A percentile compares a stretch with the other conserved stretches of the same genome.
Conservation (phyloP, 306 rosid genomes). For the Vigna hirtella region DNA sequence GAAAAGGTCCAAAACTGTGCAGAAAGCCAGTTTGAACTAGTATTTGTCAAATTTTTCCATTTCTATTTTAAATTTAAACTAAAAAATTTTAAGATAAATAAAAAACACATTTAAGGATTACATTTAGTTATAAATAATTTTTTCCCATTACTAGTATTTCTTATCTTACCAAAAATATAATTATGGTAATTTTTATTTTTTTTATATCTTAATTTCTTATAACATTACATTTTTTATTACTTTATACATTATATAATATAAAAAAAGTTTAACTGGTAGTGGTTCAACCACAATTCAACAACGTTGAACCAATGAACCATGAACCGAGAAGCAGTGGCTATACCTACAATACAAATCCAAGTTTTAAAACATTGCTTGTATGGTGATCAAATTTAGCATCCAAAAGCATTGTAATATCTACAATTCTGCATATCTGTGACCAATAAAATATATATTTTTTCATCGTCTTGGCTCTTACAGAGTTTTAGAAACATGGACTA, state of each 20-base stretch:
- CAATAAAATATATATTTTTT: conserved; percentile 1
- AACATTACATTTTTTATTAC: no score
- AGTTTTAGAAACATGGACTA: conserved; percentile 18
- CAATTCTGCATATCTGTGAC: conserved; percentile 12
- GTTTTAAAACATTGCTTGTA: neutral
- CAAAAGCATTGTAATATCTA: conserved; percentile 6
- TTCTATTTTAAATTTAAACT: neutral
- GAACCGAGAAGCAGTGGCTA: no score
- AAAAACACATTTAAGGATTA: neutral
- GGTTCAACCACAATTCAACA: neutral
- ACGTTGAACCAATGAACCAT: neutral
- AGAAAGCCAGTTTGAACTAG: neutral
- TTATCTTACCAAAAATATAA: neutral
- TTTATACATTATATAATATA: no score
- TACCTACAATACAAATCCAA: neutral
- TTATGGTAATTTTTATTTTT: no score
- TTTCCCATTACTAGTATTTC: neutral
- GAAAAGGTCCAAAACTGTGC: neutral
- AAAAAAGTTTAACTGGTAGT: no score
- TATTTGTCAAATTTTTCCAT: neutral
- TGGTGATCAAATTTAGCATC: conserved; percentile 7
- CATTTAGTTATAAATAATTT: neutral
- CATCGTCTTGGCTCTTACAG: neutral
- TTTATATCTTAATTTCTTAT: neutral
- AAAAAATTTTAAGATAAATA: neutral